These are phyloP conservation scores for Penicillium dipodomyicola DNA, from an alignment of 495 filamentous ascomycete species.

Conservation along the genomic window DNA sequence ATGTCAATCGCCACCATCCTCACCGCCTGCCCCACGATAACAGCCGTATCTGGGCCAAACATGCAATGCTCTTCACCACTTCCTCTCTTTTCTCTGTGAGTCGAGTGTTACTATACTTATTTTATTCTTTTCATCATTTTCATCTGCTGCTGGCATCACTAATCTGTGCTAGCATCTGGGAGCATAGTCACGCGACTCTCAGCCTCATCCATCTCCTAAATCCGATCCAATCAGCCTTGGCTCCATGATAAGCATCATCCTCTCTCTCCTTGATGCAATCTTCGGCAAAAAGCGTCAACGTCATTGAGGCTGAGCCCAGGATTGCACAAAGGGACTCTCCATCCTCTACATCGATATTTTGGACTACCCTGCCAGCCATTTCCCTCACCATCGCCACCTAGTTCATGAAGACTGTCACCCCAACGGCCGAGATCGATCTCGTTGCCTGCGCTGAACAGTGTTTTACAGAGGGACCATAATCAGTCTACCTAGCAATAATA, in stretches of 20 bases:
- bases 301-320: conserved; percentile 10
- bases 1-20: conserved; percentile 17
- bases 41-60: conserved; percentile 15
- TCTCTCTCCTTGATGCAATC: conserved; percentile 12
- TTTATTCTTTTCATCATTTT: neutral
- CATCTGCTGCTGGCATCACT: neutral
- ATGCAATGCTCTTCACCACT: conserved; percentile 8
- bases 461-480: neutral
- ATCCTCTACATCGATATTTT: neutral
- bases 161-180: neutral
- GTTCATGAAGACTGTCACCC: conserved; percentile 33
- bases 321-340: conserved; percentile 1
- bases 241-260: conserved; percentile 18
- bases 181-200: conserved; percentile 11
- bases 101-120: neutral
- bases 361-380: neutral
- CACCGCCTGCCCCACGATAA: conserved; percentile 26
- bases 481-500: neutral
- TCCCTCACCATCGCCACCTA: conserved; percentile 27
- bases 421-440: conserved; percentile 50
- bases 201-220: conserved; percentile 1
- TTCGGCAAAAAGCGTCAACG: conserved; percentile 15
- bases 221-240: conserved; percentile 11
- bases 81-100: conserved; percentile 1
- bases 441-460: conserved; percentile 17